Conservation (phyloP, 164 flowering plant species). For the Chimonanthus salicifolius region DNA sequence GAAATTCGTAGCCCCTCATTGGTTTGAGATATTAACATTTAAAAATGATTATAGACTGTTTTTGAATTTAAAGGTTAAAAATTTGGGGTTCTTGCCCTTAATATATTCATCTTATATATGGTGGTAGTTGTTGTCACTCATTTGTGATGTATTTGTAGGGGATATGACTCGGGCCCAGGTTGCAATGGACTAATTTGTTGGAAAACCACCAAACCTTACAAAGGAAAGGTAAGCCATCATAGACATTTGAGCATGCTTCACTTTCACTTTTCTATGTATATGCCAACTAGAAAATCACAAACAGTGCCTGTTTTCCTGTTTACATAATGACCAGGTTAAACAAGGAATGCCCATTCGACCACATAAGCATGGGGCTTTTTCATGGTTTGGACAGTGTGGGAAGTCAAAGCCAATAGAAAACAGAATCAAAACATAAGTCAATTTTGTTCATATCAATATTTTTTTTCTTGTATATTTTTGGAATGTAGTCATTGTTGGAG, state of each 20-base stretch:
- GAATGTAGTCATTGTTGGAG: neutral
- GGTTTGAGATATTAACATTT: too few species aligned
- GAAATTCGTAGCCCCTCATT: too few species aligned
- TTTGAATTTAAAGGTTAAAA: too few species aligned
- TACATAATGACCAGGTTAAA: conserved; percentile 6
- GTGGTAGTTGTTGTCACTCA: too few species aligned
- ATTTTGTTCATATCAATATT: neutral
- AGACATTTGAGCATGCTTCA: neutral
- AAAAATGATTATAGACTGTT: too few species aligned
- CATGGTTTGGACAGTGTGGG: conserved; percentile 12
- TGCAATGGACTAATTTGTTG: neutral
- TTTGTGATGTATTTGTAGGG: too few species aligned
- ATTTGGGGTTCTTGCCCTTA: too few species aligned
- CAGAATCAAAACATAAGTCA: neutral
- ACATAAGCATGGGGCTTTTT: neutral
- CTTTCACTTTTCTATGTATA: neutral
- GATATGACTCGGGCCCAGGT: too few species aligned
- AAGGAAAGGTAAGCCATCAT: conserved; percentile 1
- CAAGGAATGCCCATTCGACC: conserved; percentile 5
- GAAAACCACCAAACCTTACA: too few species aligned
- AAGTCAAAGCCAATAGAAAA: conserved; percentile 6
- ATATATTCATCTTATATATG: too few species aligned
- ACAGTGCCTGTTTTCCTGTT: neutral
- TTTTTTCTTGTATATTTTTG: conserved; percentile 2
- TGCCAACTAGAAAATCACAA: neutral